Evolutionary conservation across 192 early-diverging fungal species (phyloP).

Genomic region (Dissophora globulifera): DNA sequence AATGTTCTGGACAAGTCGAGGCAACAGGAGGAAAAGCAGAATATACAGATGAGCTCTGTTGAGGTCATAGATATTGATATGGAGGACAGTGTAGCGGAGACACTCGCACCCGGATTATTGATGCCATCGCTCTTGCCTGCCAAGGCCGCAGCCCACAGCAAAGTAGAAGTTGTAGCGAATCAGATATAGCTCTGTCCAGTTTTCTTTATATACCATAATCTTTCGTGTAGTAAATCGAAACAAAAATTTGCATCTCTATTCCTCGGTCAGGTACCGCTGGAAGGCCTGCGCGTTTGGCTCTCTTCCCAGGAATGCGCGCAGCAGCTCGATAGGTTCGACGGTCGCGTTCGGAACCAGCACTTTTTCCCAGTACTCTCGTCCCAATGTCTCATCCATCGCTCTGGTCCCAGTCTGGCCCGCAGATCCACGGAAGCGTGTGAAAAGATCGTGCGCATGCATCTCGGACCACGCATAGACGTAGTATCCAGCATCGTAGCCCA

Average conservation of each 20-base stretch:
- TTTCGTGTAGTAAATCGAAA: no score
- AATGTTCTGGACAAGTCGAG: not conserved
- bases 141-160: no score
- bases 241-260: conserved; percentile 7
- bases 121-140: no score
- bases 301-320: conserved; percentile 81
- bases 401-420: conserved; percentile 59
- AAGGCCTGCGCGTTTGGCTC: conserved; percentile 85
- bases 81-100: no score
- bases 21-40: not conserved
- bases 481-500: conserved; percentile 60
- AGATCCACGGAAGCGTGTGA: conserved; percentile 47
- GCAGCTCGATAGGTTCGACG: conserved; percentile 75
- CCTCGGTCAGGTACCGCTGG: conserved; percentile 63
- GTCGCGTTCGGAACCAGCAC: conserved; percentile 80
- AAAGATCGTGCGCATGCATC: conserved; percentile 88
- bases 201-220: no score
- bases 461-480: conserved; percentile 85
- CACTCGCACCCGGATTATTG: no score
- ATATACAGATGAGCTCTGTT: no score
- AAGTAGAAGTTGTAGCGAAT: no score
- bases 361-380: conserved; percentile 77
- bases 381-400: conserved; percentile 66
- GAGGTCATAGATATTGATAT: no score
- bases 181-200: no score